Percentiles rank a stretch among this genome's conserved stretches.
phyloP scores from a whole-genome alignment of 768 basidiomycete species.

The Lactarius evosmus region DNA sequence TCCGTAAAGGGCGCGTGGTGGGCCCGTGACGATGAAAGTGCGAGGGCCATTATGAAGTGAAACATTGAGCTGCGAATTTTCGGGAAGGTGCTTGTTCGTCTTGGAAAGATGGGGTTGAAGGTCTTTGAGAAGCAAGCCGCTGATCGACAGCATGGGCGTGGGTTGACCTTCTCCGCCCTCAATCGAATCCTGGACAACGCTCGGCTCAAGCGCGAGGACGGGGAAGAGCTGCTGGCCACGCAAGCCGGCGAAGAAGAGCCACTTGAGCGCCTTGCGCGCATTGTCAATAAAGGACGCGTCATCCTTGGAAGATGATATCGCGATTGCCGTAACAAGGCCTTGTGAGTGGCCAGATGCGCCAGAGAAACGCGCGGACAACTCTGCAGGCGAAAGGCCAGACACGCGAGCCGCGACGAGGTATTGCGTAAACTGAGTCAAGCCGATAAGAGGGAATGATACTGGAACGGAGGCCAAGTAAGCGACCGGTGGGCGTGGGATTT shows the following conservation, averaged over 20 bases:
- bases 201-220: slow-evolving; percentile 81
- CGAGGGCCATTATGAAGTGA: slow-evolving; percentile 93
- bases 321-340: slow-evolving; percentile 92
- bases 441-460: slow-evolving; percentile 92
- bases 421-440: slow-evolving; percentile 91
- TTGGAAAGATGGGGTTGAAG: slow-evolving; percentile 78
- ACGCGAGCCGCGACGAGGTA: slow-evolving; percentile 82
- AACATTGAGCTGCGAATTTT: slow-evolving; percentile 73
- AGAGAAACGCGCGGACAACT: slow-evolving; percentile 69
- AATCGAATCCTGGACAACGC: slow-evolving; percentile 80
- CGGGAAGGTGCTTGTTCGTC: slow-evolving; percentile 83
- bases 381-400: slow-evolving; percentile 69
- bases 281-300: slow-evolving; percentile 74
- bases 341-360: slow-evolving; percentile 98
- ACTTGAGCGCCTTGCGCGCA: slow-evolving; percentile 78
- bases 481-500: slow-evolving; percentile 65
- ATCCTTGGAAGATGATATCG: slow-evolving; percentile 74
- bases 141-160: slow-evolving; percentile 89
- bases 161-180: slow-evolving; percentile 93
- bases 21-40: slow-evolving; percentile 91
- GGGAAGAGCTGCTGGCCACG: slow-evolving; percentile 96
- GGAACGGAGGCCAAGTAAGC: slow-evolving; percentile 92
- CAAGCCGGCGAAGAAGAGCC: slow-evolving; percentile 91
- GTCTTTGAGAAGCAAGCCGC: slow-evolving; percentile 71
- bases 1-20: slow-evolving; percentile 87